Base-by-base conservation (phyloP, 2,329 filamentous ascomycete genomes). In the Epichloe sylvatica region DNA sequence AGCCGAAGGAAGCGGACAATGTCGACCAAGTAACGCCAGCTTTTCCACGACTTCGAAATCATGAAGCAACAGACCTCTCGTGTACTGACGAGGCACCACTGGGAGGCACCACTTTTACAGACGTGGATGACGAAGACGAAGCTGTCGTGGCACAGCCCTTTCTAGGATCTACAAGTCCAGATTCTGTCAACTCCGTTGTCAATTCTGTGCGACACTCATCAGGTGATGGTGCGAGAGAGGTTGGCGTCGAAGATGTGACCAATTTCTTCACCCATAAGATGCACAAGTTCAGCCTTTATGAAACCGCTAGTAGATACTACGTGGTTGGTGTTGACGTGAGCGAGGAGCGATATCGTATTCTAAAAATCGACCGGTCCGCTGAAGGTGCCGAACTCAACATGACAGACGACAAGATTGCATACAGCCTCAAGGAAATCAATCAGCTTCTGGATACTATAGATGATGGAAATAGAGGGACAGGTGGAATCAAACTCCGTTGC, bases 221-320 rank as follows among this genome's bases (percentile, higher is more conserved):
- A 15, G 36, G 49, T 5, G 45, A 49, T n/a, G 45, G 40, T 19
- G 42, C 40, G 30, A 51, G 50, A 8, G 53, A 56, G 3, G 53
- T 55, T 36, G 62, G 66, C 34, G 64, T 67, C 17, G 62, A 63
- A 15, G 62, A 59, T 13, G 57, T 58, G 1, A 58, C 59, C 5
- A 64, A 69, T 48, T 66, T 69, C 21, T 57, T 71, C 17, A 64
- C 73, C 42, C 75, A 76, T 65, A 78, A 77, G 63, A 95, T 98
- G 88, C 89, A 96, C 71, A 94, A 92, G 61, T 97, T 95, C 67
- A 92, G 86, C n/a, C 71, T 98, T 21, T 97, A 98, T 67, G 92
- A 98, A 70, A 98, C 92, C 3, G 86, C 87, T 12, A 88, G 83
- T 49, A 80, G 88, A 47, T 98, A 92, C 66, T 98, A 96, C 65